Base-by-base conservation (phyloP, 1,139 yeast species). In the Yamadazyma membranifaciens region DNA sequence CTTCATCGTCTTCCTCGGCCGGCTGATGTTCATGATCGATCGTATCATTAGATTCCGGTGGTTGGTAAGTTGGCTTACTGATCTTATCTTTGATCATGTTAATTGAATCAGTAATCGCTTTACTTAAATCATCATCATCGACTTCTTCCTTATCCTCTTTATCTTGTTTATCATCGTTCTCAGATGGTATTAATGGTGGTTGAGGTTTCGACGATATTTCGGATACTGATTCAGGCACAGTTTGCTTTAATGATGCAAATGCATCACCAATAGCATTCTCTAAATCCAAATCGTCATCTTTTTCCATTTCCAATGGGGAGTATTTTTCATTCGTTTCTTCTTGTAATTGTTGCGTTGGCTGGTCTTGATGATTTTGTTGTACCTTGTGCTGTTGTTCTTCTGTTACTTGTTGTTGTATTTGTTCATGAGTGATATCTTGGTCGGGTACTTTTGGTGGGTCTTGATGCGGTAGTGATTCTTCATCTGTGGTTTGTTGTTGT, bases 251-350 rank as follows among this genome's bases (percentile, higher is more conserved):
- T 1, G 67, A 54, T 34, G 57, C 60, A 45, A 67, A 64, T 1
- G 73, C 71, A 42, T 57, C 65, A 2, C 64, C 55, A 16, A 65
- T 66, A 11, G 63, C 69, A 48, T 51, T 58, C 40, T 62, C 63
- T 51, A 63, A 56, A 30, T 52, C 54, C 12, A 50, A 47, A 39
- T 55, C 63, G 13, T 53, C 57, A 9, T 50, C 56, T 33, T 50
- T 45, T 37, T 50, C 54, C 42, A 45, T 40, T 17, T 45, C 44
- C 10, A 50, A 41, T 1, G 54, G 54, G 11, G 54, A 50, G 34
- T 44, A 42, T 20, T 31, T n/a, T 4, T 7, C 33, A 22, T 34
- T 28, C 31, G 27, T 22, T 2, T 33, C 30, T n/a, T n/a, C n/a
- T 6, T 27, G 22, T 15, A 4, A 20, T 14, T 12, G 20, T 11